Evolutionary conservation across 805 yeast genomes (phyloP).

Genomic region (Suhomyces kilbournensis): DNA sequence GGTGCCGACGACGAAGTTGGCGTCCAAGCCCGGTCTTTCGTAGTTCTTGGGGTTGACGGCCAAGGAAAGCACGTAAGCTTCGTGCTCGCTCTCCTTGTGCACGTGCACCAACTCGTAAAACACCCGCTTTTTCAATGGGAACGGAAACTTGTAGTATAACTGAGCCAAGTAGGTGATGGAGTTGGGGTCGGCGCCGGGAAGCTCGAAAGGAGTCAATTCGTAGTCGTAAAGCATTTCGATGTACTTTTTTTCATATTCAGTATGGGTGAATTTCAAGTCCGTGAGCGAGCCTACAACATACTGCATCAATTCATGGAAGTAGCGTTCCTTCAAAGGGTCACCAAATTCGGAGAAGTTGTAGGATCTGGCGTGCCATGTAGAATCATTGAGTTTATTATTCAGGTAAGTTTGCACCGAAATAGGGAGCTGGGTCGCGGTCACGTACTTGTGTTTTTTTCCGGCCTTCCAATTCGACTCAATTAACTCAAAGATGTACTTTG

Average conservation of each 20-base stretch:
- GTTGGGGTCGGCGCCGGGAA: conserved; percentile 12
- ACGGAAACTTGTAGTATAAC: conserved; percentile 33
- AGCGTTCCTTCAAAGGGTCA: conserved; percentile 8
- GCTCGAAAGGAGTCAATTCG: conserved; percentile 16
- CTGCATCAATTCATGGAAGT: conserved; percentile 7
- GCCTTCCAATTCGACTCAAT: conserved; percentile 12
- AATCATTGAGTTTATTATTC: conserved; percentile 11
- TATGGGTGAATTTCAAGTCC: conserved; percentile 24
- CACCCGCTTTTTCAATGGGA: conserved; percentile 33
- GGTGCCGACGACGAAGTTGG: conserved; percentile 24
- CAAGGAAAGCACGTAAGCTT: conserved; percentile 30
- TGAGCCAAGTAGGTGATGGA: conserved; percentile 28
- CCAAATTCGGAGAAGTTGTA: conserved; percentile 13
- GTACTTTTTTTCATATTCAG: conserved; percentile 35
- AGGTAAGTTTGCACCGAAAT: conserved; percentile 11
- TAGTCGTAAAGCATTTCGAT: conserved; percentile 31
- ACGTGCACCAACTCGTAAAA: conserved; percentile 38
- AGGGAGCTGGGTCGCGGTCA: conserved; percentile 7
- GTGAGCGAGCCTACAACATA: conserved; percentile 11
- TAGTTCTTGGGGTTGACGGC: conserved; percentile 30
- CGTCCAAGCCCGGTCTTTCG: conserved; percentile 12
- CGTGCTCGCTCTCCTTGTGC: conserved; percentile 12
- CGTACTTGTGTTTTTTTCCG: conserved; percentile 9
- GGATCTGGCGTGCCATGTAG: conserved; percentile 12
- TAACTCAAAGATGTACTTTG: conserved; percentile 10